Evolutionary conservation across 495 filamentous ascomycete species (phyloP), one percentile per base, ranked within the genome.

Genomic region (Aspergillus incahuasiensis): DNA sequence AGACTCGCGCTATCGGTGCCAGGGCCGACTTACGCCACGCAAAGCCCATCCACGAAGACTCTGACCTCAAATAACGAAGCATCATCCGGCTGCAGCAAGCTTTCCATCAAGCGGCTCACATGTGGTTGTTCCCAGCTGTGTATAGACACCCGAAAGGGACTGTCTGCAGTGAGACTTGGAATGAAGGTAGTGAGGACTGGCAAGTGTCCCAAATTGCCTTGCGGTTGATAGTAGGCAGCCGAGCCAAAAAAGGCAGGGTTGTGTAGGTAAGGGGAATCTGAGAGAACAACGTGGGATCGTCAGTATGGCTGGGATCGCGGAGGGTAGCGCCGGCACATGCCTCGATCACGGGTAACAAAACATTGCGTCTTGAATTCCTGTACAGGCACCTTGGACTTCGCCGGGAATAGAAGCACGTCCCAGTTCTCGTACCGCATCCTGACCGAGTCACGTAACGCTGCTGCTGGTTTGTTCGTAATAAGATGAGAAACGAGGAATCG

Each of bases 281-380:
- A 12, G 22, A 51, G 0, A 15, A 55, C 11, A 46, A 20, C 0
- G 12, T 7, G 21, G 28, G 4, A 28, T 28, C 44, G 35, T 55
- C 30, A 52, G 28, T 39, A 47, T 8, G 2, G 20, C 9, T 20
- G 32, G 24, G 16, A 16, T 24, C 13, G 8, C 7, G 24, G 15
- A 2, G 16, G 5, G 16, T 15, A 12, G 16, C n/a, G 13, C n/a
- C n/a, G 11, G 39, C n/a, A 54, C 78, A 63, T 66, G 82, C 84
- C 79, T 51, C 76, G 65, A 64, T 92, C 88, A 35, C 82, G 82
- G 35, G 85, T 80, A 16, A 87, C 87, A 69, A 85, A 88, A 69
- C 90, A 96, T 60, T 83, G 79, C 15, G 89, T 91, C 64, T 85
- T 87, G 81, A 94, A 96, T 66, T 96, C 91, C 65, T 92, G 89